Evolutionary conservation across 306 rosid genomes (phyloP).

Genomic region (Argentina anserina): DNA sequence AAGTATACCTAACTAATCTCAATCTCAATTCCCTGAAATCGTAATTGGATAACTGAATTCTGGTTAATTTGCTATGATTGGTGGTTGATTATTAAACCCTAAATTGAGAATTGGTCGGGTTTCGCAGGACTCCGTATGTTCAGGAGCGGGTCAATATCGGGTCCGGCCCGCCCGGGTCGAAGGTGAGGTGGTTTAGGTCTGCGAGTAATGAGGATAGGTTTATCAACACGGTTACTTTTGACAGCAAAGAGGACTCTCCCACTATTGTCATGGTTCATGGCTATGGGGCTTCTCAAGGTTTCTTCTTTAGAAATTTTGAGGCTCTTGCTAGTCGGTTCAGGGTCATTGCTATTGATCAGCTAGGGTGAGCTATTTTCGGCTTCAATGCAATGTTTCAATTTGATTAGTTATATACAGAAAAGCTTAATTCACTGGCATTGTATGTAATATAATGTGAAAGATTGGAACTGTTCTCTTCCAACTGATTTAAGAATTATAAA

Average conservation of each 20-base stretch:
- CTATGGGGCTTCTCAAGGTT: conserved; percentile 83
- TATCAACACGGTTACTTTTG: conserved; percentile 82
- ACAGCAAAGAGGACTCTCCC: conserved; percentile 63
- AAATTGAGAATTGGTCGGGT: conserved; percentile 5
- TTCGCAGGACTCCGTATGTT: conserved; percentile 78
- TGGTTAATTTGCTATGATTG: not conserved
- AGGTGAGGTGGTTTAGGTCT: conserved; percentile 82
- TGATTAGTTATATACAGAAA: not conserved
- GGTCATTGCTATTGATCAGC: conserved; percentile 89
- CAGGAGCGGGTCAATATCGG: conserved; percentile 88
- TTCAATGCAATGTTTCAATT: not conserved
- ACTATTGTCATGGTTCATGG: conserved; percentile 95
- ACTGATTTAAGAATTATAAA: not conserved
- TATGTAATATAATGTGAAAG: not conserved
- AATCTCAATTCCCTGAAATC: not conserved
- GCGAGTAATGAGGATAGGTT: conserved; percentile 70
- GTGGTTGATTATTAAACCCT: not conserved
- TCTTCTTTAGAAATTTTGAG: conserved; percentile 93
- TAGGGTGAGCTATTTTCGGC: conserved; percentile 57
- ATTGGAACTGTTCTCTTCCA: not conserved
- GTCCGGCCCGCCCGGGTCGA: conserved; percentile 85
- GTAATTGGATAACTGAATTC: too few species aligned
- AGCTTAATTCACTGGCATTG: not conserved
- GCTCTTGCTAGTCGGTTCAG: conserved; percentile 84
- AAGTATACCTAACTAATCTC: conserved; percentile 46